Evolutionary conservation across 805 yeast genomes (phyloP).

Genomic region (Kockiozyma suomiensis): DNA sequence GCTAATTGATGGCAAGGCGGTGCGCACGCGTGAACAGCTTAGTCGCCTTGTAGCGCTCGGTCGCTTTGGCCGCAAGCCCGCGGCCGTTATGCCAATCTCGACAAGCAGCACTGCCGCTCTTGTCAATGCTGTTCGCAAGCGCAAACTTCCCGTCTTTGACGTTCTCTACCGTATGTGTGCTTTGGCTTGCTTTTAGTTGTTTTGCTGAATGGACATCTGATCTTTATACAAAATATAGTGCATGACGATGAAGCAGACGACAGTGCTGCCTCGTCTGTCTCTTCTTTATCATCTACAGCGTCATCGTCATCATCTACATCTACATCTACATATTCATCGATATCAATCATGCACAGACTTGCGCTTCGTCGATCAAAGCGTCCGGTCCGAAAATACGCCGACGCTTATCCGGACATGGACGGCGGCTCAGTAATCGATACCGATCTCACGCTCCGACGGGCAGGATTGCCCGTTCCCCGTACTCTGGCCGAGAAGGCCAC

Average conservation of each 20-base stretch:
- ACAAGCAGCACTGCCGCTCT: background rate
- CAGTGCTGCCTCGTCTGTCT: conserved; percentile 8
- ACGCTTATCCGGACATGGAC: conserved; percentile 24
- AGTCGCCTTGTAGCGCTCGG: conserved; percentile 31
- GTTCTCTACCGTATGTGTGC: conserved; percentile 22
- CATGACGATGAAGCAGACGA: background rate
- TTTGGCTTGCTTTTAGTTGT: background rate
- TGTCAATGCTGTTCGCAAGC: background rate
- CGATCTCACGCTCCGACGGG: conserved; percentile 10
- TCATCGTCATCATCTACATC: conserved; percentile 8
- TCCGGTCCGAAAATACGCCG: conserved; percentile 5
- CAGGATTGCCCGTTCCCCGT: conserved; percentile 19
- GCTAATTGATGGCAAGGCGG: conserved; percentile 23
- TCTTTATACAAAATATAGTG: background rate
- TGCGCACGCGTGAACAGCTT: conserved; percentile 29
- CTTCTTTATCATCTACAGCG: conserved; percentile 15
- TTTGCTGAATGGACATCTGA: background rate
- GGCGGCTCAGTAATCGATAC: conserved; percentile 28
- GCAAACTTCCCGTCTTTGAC: conserved; percentile 21
- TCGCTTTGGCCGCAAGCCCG: conserved; percentile 24
- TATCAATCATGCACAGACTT: conserved; percentile 6
- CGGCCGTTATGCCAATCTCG: conserved; percentile 8
- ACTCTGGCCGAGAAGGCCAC: conserved; percentile 7
- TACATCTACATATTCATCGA: conserved; percentile 2
- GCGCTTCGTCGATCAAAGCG: conserved; percentile 5